Evolutionary conservation across 331 rosid species (phyloP), one percentile per base, ranked within the genome.

Genomic region (Acacia concinna): DNA sequence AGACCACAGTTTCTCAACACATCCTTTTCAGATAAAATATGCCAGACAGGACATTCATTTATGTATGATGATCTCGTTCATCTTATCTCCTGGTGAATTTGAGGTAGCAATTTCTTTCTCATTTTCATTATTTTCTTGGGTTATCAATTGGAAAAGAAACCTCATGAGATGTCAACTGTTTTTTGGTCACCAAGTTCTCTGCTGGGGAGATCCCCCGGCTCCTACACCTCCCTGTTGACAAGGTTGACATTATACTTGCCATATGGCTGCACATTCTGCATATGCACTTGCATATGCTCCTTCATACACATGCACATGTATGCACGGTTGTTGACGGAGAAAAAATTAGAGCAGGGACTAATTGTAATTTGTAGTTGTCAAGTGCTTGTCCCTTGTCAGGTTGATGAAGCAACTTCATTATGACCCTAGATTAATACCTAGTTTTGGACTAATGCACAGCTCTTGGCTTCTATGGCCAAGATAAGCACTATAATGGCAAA

Each of bases 1-100:
- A 38, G 98, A 96, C 85, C 87, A 91, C 82, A 96, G 99, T 88
- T 93, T 96, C 91, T 91, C 97, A 40, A 91, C 98, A 30, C 97
- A 82, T 82, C 94, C 97, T 57, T 96, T 96, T 81, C 90, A 90
- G 82, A 89, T 96, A 86, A 93, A 91, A 81, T 96, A 96, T 63
- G 96, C 97, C 9, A 91, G 90, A 77, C 97, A 96, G 82, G 99
- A 96, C 52, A 79, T 91, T 81, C 87, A 89, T 78, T 89, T 96
- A 82, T 89, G 93, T 44, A 85, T 89, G 86, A 90, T 96, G 99
- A 76, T 91, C 78, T 84, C 96, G 6, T 96, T 96, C 87, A 88
- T 85, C 82, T 83, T 96, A 68, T 73, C 94, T 30, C 88, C 85
- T 68, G 82, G 71, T 57, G 79, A 60, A 80, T 75, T 79, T 74